Conservation (phyloP, 345 rosid genomes). For the Arabis alpina region DNA sequence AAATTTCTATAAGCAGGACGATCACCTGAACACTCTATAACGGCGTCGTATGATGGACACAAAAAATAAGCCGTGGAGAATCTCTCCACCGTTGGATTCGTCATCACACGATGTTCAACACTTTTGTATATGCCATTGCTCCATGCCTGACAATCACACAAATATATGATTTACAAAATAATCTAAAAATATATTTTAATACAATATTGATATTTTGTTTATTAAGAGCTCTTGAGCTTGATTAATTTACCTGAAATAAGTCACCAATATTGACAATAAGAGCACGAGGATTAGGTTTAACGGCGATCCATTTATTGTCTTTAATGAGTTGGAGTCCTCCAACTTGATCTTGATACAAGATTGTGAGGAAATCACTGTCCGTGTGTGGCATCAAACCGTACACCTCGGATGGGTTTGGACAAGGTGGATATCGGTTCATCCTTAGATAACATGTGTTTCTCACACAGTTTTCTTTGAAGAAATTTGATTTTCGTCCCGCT, state of each 20-base stretch:
- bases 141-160: conserved; percentile 66
- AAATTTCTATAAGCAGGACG: conserved; percentile 63
- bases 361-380: conserved; percentile 93
- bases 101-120: conserved; percentile 77
- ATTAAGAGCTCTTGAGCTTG: neutral
- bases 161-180: neutral
- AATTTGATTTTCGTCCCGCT: conserved; percentile 53
- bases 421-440: conserved; percentile 87
- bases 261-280: conserved; percentile 90
- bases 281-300: conserved; percentile 82
- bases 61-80: conserved; percentile 91
- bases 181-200: too few species aligned
- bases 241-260: conserved; percentile 71
- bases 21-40: conserved; percentile 56
- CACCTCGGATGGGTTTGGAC: conserved; percentile 56
- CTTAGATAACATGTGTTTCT: conserved; percentile 81
- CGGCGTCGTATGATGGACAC: conserved; percentile 78
- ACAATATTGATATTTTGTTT: too few species aligned
- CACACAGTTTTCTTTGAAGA: conserved; percentile 68
- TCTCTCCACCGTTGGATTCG: conserved; percentile 72
- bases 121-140: conserved; percentile 90
- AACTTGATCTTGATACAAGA: conserved; percentile 82
- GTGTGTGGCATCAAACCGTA: conserved; percentile 93
- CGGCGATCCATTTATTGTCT: conserved; percentile 81
- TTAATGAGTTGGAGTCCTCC: conserved; percentile 89